Conservation (phyloP, 179 eudicot genomes). For the Kewa caespitosa region DNA sequence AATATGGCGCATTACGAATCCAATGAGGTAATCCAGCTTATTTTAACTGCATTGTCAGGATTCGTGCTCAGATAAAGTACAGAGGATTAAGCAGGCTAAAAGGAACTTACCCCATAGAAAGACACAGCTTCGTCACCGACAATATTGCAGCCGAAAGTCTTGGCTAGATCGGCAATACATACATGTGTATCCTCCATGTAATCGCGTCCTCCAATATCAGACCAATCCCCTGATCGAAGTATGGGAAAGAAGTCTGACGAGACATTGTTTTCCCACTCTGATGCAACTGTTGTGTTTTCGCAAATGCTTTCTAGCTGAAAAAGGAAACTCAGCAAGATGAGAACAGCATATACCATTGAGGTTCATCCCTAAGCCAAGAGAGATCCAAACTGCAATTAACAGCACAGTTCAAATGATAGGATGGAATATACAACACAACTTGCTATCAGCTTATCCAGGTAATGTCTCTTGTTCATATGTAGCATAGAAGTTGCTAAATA, state of each 20-base stretch:
- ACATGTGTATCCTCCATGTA: constrained; percentile 93
- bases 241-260: constrained; percentile 47
- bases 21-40: no score
- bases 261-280: constrained; percentile 35
- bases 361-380: not conserved
- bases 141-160: constrained; percentile 44
- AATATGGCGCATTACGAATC: no score
- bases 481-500: no score
- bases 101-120: constrained; percentile 86
- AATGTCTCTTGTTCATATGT: not conserved
- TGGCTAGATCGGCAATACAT: constrained; percentile 73
- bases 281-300: constrained; percentile 58
- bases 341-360: constrained; percentile 9
- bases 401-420: no score
- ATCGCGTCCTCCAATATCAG: constrained; percentile 78
- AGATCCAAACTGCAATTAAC: not conserved
- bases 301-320: constrained; percentile 82
- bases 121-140: constrained; percentile 63
- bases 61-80: not conserved
- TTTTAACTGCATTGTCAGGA: no score
- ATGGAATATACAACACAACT: not conserved
- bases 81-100: not conserved
- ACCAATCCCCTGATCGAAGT: constrained; percentile 91
- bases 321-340: constrained; percentile 7
- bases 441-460: not conserved